phyloP scores from a whole-genome alignment of 1,284 basidiomycete genomes.

The Ustilago trichophora region DNA sequence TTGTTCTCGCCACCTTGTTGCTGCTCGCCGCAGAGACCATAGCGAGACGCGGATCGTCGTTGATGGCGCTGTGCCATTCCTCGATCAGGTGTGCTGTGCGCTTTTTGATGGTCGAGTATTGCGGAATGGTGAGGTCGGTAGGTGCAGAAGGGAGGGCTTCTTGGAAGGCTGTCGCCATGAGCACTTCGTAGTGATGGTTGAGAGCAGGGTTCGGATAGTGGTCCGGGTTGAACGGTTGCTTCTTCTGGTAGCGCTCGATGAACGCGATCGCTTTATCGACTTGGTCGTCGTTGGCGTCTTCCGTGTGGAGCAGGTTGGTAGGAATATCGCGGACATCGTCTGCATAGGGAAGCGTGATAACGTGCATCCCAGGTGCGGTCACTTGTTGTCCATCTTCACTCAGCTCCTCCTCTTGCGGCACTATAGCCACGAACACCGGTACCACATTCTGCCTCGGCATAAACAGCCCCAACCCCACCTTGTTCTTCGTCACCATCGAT shows the following conservation, averaged over 20 bases:
- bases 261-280: conserved; percentile 77
- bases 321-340: conserved; percentile 89
- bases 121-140: conserved; percentile 82
- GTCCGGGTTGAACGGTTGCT: conserved; percentile 83
- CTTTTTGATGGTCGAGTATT: conserved; percentile 80
- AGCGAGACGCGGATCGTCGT: conserved; percentile 70
- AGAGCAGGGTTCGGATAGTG: conserved; percentile 88
- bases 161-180: conserved; percentile 89
- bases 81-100: conserved; percentile 78
- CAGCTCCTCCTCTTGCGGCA: conserved; percentile 81
- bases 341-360: conserved; percentile 88
- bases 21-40: conserved; percentile 2
- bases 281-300: conserved; percentile 75
- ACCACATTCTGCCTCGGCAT: conserved; percentile 77
- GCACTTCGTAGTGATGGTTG: conserved; percentile 85
- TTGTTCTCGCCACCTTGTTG: conserved; percentile 21
- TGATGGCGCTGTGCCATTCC: conserved; percentile 77
- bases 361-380: conserved; percentile 88
- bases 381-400: conserved; percentile 75
- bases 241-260: conserved; percentile 82
- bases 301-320: conserved; percentile 44
- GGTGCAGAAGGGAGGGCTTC: conserved; percentile 72
- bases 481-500: conserved; percentile 81
- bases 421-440: conserved; percentile 82
- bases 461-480: conserved; percentile 81